A percentile compares a stretch with the other conserved stretches of the same genome.
phyloP scores from a whole-genome alignment of 129 eudicot genomes.

The Arctium lappa region DNA sequence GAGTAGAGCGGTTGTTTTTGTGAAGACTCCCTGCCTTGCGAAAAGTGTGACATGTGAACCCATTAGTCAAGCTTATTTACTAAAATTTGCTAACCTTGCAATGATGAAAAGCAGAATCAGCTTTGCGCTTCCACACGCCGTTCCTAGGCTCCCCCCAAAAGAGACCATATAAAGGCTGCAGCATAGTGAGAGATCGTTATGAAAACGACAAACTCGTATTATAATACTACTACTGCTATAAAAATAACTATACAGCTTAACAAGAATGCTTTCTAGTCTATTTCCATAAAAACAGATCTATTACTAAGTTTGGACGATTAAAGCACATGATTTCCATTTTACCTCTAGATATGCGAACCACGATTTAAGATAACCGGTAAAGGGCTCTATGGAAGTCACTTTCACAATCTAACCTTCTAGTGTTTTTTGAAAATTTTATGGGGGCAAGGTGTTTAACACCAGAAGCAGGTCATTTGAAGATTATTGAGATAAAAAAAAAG shows the following conservation, averaged over 20 bases:
- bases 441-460: too few relatives aligned
- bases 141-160: slow-evolving; percentile 78
- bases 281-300: neutral
- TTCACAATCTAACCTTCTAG: too few relatives aligned
- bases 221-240: neutral
- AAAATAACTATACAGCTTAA: neutral
- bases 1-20: neutral
- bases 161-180: slow-evolving; percentile 84
- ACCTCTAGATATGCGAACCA: neutral
- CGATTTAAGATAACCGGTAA: neutral
- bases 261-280: neutral
- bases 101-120: slow-evolving; percentile 70
- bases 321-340: neutral
- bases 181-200: neutral
- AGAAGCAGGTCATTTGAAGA: too few relatives aligned
- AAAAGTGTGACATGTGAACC: neutral
- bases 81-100: slow-evolving; percentile 52
- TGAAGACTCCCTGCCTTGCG: neutral
- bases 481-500: too few relatives aligned
- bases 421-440: too few relatives aligned
- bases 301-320: neutral
- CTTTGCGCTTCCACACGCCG: slow-evolving; percentile 81
- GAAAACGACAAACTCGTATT: neutral
- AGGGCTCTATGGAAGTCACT: neutral
- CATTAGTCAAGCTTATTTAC: neutral